Evolutionary conservation across 306 rosid species (phyloP).

Genomic region (Rosa chinensis): DNA sequence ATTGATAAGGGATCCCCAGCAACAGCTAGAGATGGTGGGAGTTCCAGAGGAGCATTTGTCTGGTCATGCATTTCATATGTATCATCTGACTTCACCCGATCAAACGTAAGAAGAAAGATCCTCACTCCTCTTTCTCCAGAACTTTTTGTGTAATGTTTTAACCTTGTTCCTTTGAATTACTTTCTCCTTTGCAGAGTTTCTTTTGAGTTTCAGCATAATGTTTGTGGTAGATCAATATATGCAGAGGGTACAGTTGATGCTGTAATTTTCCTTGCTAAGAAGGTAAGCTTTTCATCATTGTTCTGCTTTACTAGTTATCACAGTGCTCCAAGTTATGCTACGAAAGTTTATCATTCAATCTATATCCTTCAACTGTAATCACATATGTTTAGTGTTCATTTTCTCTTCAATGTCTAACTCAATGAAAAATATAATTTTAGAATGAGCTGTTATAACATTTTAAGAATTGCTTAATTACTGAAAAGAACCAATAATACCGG

Average conservation of each 20-base stretch:
- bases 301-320: constrained; percentile 15
- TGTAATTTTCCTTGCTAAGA: constrained; percentile 74
- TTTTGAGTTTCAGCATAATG: constrained; percentile 95
- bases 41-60: constrained; percentile 85
- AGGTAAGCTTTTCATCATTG: constrained; percentile 47
- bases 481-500: background rate
- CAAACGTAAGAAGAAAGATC: constrained; percentile 51
- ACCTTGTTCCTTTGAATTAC: background rate
- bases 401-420: background rate
- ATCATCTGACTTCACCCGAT: constrained; percentile 83
- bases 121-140: constrained; percentile 3
- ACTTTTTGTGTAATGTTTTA: background rate
- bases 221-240: constrained; percentile 92
- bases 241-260: constrained; percentile 96
- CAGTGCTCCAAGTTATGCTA: background rate
- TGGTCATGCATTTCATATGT: constrained; percentile 91
- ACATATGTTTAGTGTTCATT: background rate
- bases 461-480: background rate
- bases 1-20: constrained; percentile 77
- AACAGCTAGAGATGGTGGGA: constrained; percentile 81
- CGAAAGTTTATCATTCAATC: background rate
- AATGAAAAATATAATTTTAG: background rate
- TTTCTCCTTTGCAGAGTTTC: constrained; percentile 64
- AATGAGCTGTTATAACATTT: background rate
- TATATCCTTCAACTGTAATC: background rate